These are phyloP conservation scores for Alternaria triticina DNA, from an alignment of 2,329 filamentous ascomycete species.

Conservation along the genomic window DNA sequence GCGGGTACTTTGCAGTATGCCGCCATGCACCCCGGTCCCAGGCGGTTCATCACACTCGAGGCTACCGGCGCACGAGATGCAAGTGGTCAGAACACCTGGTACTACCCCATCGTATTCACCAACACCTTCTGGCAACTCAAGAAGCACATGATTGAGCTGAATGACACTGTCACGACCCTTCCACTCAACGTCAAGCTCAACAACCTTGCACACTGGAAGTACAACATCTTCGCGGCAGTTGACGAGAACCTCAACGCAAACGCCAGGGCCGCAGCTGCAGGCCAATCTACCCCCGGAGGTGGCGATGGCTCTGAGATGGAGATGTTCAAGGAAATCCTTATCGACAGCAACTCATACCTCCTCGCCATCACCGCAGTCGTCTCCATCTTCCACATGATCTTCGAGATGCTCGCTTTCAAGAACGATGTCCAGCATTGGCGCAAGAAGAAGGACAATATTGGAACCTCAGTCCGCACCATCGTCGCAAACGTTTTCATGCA, in stretches of 20 bases:
- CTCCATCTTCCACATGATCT: conserved; percentile 88
- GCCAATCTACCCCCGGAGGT: conserved; percentile 72
- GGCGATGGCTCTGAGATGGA: conserved; percentile 94
- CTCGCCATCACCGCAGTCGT: conserved; percentile 84
- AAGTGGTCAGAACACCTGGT: conserved; percentile 89
- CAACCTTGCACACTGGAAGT: conserved; percentile 87
- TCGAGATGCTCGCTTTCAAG: conserved; percentile 95
- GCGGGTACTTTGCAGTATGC: conserved; percentile 72
- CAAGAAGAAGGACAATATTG: conserved; percentile 99
- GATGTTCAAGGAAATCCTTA: conserved; percentile 92
- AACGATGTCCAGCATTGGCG: conserved; percentile 97
- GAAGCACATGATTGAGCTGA: conserved; percentile 88
- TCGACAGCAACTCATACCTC: conserved; percentile 93
- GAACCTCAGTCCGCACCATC: conserved; percentile 94
- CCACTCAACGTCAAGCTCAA: conserved; percentile 84
- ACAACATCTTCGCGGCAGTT: conserved; percentile 80
- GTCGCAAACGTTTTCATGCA: conserved; percentile 99
- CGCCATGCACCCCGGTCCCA: conserved; percentile 73
- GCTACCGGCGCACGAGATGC: conserved; percentile 80
- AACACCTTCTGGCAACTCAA: conserved; percentile 98
- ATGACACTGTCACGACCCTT: conserved; percentile 82
- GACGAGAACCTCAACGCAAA: conserved; percentile 88
- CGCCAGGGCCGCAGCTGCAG: conserved; percentile 75
- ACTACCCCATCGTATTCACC: conserved; percentile 85
- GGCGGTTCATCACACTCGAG: conserved; percentile 81